Conservation (phyloP, 1,284 basidiomycete species). For the Moniliophthora roreri region DNA sequence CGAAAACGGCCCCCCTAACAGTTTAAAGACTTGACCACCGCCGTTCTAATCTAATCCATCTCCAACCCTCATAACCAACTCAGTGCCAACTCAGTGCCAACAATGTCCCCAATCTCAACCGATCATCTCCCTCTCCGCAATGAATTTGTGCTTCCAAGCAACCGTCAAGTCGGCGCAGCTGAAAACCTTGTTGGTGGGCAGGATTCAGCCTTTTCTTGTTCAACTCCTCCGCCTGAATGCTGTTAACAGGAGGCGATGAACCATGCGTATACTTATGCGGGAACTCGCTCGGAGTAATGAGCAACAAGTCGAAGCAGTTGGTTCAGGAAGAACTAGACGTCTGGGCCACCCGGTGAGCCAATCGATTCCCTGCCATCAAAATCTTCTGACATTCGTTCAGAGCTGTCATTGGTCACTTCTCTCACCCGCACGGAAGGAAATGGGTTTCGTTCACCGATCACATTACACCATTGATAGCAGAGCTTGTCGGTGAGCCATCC, state of each 20-base stretch:
- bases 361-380: slow-evolving; percentile 5
- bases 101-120: slow-evolving; percentile 26
- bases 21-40: no score
- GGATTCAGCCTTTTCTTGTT: slow-evolving; percentile 6
- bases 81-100: not conserved
- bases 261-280: slow-evolving; percentile 90
- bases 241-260: slow-evolving; percentile 36
- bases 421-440: slow-evolving; percentile 79
- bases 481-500: slow-evolving; percentile 70
- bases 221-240: slow-evolving; percentile 22
- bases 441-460: slow-evolving; percentile 85
- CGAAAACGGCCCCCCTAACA: no score
- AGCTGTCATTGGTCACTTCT: slow-evolving; percentile 90
- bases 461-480: slow-evolving; percentile 76
- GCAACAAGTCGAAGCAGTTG: slow-evolving; percentile 70
- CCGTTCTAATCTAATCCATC: no score
- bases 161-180: slow-evolving; percentile 51
- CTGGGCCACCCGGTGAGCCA: slow-evolving; percentile 77
- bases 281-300: slow-evolving; percentile 89
- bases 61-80: slow-evolving; percentile 2
- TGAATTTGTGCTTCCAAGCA: slow-evolving; percentile 66
- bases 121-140: slow-evolving; percentile 42
- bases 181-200: slow-evolving; percentile 34
- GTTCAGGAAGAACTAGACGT: slow-evolving; percentile 84
- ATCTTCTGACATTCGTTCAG: slow-evolving; percentile 38